Percentiles rank a stretch among this genome's conserved stretches.
Conservation (phyloP, 164 flowering plant genomes). For the Platanus orientalis region DNA sequence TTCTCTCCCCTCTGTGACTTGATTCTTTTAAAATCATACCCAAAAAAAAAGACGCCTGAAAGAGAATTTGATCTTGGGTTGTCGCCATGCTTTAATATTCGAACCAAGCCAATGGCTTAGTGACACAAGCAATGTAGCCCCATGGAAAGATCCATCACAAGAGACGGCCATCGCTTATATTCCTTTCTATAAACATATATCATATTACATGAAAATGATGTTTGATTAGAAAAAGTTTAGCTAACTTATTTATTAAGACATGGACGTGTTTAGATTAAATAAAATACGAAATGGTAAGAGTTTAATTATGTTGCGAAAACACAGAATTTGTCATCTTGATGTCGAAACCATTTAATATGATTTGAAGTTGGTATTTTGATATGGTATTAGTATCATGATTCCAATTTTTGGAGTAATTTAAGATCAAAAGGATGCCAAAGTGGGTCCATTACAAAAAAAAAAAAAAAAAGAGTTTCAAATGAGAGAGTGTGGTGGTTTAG, state of each 20-base stretch:
- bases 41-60: slow-evolving; percentile 8
- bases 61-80: slow-evolving; percentile 5
- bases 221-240: not conserved
- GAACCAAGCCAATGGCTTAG: slow-evolving; percentile 10
- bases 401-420: not conserved
- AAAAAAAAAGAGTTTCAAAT: not conserved
- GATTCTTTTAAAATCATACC: slow-evolving; percentile 1
- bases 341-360: too few relatives aligned
- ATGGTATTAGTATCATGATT: too few relatives aligned
- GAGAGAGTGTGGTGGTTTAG: not conserved
- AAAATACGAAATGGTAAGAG: too few relatives aligned
- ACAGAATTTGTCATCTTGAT: too few relatives aligned
- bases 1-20: not conserved
- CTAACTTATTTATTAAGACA: not conserved
- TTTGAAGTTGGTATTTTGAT: too few relatives aligned
- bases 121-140: slow-evolving; percentile 24
- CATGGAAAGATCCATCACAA: slow-evolving; percentile 26
- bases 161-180: slow-evolving; percentile 16
- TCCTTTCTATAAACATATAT: not conserved
- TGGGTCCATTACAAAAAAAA: not conserved
- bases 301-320: too few relatives aligned
- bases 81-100: not conserved
- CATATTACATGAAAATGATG: slow-evolving; percentile 9
- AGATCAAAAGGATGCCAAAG: not conserved
- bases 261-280: too few relatives aligned